These are phyloP conservation scores for Crithidia acanthocephali DNA, from an alignment of 208 protist species.

Conservation along the genomic window DNA sequence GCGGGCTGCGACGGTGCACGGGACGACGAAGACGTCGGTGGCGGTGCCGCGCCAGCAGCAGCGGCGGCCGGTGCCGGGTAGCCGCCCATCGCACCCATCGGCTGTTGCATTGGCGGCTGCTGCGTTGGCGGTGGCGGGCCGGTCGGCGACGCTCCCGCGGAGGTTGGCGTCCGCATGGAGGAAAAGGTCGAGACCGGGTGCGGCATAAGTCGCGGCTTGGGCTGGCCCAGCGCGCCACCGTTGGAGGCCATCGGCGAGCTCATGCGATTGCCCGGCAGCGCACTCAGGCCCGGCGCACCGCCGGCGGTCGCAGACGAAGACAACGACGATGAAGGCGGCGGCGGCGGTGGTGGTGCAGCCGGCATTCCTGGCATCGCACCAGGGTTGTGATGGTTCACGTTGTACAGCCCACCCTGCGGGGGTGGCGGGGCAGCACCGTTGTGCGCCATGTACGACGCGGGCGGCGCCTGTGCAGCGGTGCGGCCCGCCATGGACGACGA, in stretches of 20 bases:
- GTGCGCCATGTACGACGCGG: not conserved
- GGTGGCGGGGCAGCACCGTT: not conserved
- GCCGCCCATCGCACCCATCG: not conserved
- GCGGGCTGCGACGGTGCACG: constrained; percentile 24
- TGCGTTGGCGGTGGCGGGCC: constrained; percentile 20
- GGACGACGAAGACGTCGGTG: constrained; percentile 10
- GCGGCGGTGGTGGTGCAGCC: not conserved
- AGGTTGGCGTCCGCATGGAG: constrained; percentile 32
- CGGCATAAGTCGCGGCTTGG: constrained; percentile 66
- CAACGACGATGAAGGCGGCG: not conserved
- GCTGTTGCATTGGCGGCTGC: constrained; percentile 13
- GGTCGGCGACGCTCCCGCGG: not conserved
- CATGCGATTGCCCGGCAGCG: constrained; percentile 19
- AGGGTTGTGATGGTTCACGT: constrained; percentile 13
- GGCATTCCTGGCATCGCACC: constrained; percentile 11
- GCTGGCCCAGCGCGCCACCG: constrained; percentile 21
- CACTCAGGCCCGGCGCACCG: not conserved
- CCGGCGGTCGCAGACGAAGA: not conserved
- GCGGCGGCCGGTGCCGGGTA: not conserved
- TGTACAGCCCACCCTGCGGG: constrained; percentile 4
- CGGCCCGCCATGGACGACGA: constrained; percentile 6
- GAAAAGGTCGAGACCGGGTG: constrained; percentile 73
- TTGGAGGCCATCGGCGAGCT: not conserved
- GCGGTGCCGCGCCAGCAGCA: not conserved
- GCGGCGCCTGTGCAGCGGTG: constrained; percentile 1